Conservation (phyloP, 1,284 basidiomycete species). For the Cronartium quercuum region DNA sequence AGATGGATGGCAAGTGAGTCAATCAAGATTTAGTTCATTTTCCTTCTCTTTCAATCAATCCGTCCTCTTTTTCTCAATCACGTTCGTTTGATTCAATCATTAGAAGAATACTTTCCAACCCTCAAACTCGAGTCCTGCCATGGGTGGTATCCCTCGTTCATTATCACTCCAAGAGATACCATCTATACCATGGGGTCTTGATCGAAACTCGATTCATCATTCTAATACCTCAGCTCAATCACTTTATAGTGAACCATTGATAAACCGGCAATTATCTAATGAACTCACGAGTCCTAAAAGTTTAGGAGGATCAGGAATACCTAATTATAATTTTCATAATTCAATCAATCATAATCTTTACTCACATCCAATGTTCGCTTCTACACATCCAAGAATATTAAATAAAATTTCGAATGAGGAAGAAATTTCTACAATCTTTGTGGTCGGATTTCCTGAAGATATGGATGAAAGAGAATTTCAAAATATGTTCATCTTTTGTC, state of each 20-base stretch:
- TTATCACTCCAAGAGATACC: background rate
- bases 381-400: background rate
- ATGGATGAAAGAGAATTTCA: slow-evolving; percentile 99
- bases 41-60: background rate
- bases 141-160: background rate
- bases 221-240: background rate
- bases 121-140: too few relatives aligned
- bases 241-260: background rate
- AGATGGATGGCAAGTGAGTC: background rate
- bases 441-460: slow-evolving; percentile 97
- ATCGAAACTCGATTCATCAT: background rate
- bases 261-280: background rate
- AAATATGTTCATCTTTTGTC: slow-evolving; percentile 96
- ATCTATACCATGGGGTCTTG: background rate
- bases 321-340: background rate
- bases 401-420: slow-evolving; percentile 52
- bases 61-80: background rate
- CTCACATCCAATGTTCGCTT: too few relatives aligned
- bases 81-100: background rate
- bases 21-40: background rate
- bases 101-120: too few relatives aligned
- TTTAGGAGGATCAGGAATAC: background rate
- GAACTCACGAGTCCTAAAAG: background rate
- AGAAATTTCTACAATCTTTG: slow-evolving; percentile 96
- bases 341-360: background rate